Evolutionary conservation across 2,329 filamentous ascomycete species (phyloP).

Genomic region (Phialophora macrospora): DNA sequence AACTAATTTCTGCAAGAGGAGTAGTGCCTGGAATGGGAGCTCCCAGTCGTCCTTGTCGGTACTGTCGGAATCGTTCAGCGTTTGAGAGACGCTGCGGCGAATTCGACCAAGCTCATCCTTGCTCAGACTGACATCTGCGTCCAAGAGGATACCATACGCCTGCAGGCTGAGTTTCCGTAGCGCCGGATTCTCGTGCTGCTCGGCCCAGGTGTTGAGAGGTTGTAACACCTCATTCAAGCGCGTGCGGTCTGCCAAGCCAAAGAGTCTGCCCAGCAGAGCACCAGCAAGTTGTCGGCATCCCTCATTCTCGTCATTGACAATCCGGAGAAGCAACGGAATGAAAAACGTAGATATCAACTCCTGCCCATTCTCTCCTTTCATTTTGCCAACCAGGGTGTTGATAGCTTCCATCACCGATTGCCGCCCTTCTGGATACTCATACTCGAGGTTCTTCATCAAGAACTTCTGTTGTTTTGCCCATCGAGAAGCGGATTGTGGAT

Average conservation of each 20-base stretch:
- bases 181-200: constrained; percentile 71
- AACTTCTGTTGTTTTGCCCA: constrained; percentile 90
- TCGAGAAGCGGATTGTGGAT: constrained; percentile 86
- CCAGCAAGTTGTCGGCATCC: constrained; percentile 84
- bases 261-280: constrained; percentile 78
- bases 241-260: constrained; percentile 76
- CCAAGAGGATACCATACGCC: constrained; percentile 81
- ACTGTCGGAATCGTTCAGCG: constrained; percentile 24
- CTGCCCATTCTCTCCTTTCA: constrained; percentile 78
- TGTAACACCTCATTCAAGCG: constrained; percentile 71
- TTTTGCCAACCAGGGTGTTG: constrained; percentile 83
- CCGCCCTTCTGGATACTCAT: constrained; percentile 84
- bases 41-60: constrained; percentile 65
- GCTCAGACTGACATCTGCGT: constrained; percentile 67
- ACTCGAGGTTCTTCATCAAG: constrained; percentile 86
- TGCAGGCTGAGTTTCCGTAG: constrained; percentile 77
- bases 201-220: constrained; percentile 75
- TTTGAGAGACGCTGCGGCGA: constrained; percentile 22
- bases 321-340: constrained; percentile 79
- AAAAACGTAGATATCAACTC: constrained; percentile 83
- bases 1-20: constrained; percentile 70
- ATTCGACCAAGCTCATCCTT: constrained; percentile 48
- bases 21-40: constrained; percentile 73
- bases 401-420: constrained; percentile 92
- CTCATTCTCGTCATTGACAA: constrained; percentile 85